Base-by-base conservation (phyloP, 2,329 filamentous ascomycete genomes). In the Nemania sp. region DNA sequence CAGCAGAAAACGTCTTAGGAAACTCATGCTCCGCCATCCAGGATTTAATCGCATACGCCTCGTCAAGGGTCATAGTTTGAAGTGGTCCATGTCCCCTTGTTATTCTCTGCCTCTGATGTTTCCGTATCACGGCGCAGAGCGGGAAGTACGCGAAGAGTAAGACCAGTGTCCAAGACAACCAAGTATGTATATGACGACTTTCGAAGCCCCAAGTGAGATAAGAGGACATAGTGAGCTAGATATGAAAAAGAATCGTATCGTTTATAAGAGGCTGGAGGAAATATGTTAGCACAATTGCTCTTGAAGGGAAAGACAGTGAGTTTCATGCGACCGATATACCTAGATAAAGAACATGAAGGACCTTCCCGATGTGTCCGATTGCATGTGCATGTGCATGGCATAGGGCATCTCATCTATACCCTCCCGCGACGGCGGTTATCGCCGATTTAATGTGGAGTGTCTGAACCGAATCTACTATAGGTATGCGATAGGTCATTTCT, bases 21-120 rank as follows among this genome's bases (percentile, higher is more conserved):
- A 71, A 69, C 35, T 69, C 67, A 7, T 59, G 59, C 59, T 69
- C 66, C 5, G 67, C 61, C 13, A 71, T 51, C 53, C 57, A 18
- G 27, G 53, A 41, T 43, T 71, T 69, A 43, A 71, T 65, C 20
- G 10, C 35, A 35, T 71, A 67, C 7, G 69, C 69, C 41, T 71
- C 67, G 18, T 71, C 60, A 15, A 71, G 20, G 2, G 69, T 70
- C 69, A 71, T 68, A 2, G 18, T 54, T 32, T 24, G 20, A 11
- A 57, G 29, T 5, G 32, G 8, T 7, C 18, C 20, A 5, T 43
- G 7, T 0, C 18, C 18, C 22, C 54, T 59, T 13, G 15, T 45
- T 18, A 20, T 8, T 1, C 24, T 15, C 20, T 2, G 41, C 20
- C 20, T 26, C 29, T 66, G 47, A 13, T 26, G 26, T 56, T 49